These are phyloP conservation scores for Puccinia coronata DNA, from an alignment of 1,284 basidiomycete species.

Conservation along the genomic window DNA sequence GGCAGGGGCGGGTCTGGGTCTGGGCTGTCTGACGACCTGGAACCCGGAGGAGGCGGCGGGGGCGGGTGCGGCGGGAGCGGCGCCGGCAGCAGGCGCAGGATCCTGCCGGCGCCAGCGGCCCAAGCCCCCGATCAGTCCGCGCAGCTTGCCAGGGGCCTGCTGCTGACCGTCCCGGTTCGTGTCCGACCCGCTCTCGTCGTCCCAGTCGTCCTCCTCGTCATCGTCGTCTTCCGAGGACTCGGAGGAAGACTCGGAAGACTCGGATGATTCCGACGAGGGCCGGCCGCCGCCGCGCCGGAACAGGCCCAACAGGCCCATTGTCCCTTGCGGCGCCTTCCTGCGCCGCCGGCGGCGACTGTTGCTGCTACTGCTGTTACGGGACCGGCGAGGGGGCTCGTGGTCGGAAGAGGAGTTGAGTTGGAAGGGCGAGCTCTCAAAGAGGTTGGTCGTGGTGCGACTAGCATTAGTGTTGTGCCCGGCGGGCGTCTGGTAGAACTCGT, in stretches of 20 bases:
- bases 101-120: not conserved
- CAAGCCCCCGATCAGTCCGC: not conserved
- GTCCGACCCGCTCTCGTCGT: not conserved
- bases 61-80: constrained; percentile 20
- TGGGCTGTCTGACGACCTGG: constrained; percentile 53
- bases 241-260: not conserved
- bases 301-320: not conserved
- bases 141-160: not conserved
- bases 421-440: constrained; percentile 17
- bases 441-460: constrained; percentile 35
- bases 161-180: not conserved
- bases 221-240: not conserved
- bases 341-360: not conserved
- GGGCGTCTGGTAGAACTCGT: not conserved
- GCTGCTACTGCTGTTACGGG: not conserved
- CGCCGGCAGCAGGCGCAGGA: not conserved
- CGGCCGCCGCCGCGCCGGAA: not conserved
- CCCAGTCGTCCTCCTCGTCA: not conserved
- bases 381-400: not conserved
- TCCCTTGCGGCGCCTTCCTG: not conserved
- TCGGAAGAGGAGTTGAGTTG: not conserved
- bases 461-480: not conserved
- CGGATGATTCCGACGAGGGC: not conserved
- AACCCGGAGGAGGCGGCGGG: constrained; percentile 56
- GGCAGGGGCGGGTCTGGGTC: constrained; percentile 24